Evolutionary conservation across 352 stramenopile species (phyloP).

Genomic region (Phytophthora pistaciae): DNA sequence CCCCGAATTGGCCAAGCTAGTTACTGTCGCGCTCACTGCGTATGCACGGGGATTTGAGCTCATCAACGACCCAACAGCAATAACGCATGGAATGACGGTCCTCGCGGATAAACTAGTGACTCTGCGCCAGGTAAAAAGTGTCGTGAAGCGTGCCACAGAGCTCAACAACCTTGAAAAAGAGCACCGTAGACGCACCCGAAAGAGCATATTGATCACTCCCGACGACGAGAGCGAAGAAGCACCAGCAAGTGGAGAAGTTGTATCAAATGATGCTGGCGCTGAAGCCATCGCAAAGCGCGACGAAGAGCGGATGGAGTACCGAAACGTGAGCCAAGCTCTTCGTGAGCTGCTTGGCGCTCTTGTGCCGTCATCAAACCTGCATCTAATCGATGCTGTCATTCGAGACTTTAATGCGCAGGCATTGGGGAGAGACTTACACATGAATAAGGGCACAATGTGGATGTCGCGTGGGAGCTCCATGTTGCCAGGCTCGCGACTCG

Average conservation of each 20-base stretch:
- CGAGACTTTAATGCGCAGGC: slow-evolving; percentile 47
- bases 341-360: slow-evolving; percentile 37
- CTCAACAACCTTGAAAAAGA: slow-evolving; percentile 34
- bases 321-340: slow-evolving; percentile 48
- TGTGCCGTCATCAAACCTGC: slow-evolving; percentile 27
- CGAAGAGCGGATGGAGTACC: slow-evolving; percentile 49
- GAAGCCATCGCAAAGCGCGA: slow-evolving; percentile 27
- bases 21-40: slow-evolving; percentile 34
- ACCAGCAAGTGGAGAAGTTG: neutral
- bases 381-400: slow-evolving; percentile 52
- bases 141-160: slow-evolving; percentile 35
- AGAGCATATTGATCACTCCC: slow-evolving; percentile 7
- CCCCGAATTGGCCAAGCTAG: slow-evolving; percentile 40
- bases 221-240: slow-evolving; percentile 31
- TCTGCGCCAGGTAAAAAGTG: slow-evolving; percentile 27
- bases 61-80: slow-evolving; percentile 6
- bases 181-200: slow-evolving; percentile 9
- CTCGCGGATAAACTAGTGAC: slow-evolving; percentile 13
- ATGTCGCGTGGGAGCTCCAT: slow-evolving; percentile 3
- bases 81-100: slow-evolving; percentile 1
- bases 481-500: neutral
- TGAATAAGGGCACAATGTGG: slow-evolving; percentile 29
- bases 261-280: slow-evolving; percentile 4
- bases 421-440: slow-evolving; percentile 29
- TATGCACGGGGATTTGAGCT: slow-evolving; percentile 43